Evolutionary conservation across 2,329 filamentous ascomycete species (phyloP).

Genomic region (Pseudocercospora cruenta): DNA sequence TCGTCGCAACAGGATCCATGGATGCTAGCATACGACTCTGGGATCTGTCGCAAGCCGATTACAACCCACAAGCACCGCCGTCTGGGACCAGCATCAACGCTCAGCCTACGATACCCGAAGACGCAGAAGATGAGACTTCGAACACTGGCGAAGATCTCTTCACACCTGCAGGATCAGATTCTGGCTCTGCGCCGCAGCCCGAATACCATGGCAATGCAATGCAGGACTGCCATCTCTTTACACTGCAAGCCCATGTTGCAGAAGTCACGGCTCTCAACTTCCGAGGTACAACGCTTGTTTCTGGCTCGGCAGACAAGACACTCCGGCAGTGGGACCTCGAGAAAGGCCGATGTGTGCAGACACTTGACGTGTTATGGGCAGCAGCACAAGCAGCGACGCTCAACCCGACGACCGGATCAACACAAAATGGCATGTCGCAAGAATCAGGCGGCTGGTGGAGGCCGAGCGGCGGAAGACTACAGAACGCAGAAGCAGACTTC

Average conservation of each 20-base stretch:
- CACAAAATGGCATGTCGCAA: constrained; percentile 14
- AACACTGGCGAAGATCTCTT: constrained; percentile 34
- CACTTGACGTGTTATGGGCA: constrained; percentile 96
- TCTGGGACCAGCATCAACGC: constrained; percentile 55
- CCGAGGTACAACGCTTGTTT: constrained; percentile 84
- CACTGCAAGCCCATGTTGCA: constrained; percentile 85
- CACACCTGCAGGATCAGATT: constrained; percentile 30
- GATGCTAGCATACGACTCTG: constrained; percentile 93
- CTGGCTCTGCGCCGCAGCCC: constrained; percentile 43
- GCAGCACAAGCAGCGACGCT: constrained; percentile 75
- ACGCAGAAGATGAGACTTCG: constrained; percentile 50
- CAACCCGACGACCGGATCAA: constrained; percentile 46
- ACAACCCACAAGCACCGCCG: constrained; percentile 62
- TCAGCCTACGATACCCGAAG: constrained; percentile 41
- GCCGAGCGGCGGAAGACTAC: constrained; percentile 60
- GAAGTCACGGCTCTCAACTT: constrained; percentile 95
- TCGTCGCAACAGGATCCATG: constrained; percentile 90
- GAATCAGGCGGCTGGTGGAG: constrained; percentile 65
- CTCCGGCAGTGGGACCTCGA: constrained; percentile 96
- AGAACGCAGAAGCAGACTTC: constrained; percentile 78
- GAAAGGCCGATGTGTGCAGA: constrained; percentile 96
- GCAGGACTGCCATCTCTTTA: constrained; percentile 86
- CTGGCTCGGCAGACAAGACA: constrained; percentile 95
- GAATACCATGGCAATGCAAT: constrained; percentile 74
- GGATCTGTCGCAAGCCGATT: constrained; percentile 88